Evolutionary conservation across 1,284 basidiomycete species (phyloP), one percentile per base, ranked within the genome.

Genomic region (Peniophora sp.): DNA sequence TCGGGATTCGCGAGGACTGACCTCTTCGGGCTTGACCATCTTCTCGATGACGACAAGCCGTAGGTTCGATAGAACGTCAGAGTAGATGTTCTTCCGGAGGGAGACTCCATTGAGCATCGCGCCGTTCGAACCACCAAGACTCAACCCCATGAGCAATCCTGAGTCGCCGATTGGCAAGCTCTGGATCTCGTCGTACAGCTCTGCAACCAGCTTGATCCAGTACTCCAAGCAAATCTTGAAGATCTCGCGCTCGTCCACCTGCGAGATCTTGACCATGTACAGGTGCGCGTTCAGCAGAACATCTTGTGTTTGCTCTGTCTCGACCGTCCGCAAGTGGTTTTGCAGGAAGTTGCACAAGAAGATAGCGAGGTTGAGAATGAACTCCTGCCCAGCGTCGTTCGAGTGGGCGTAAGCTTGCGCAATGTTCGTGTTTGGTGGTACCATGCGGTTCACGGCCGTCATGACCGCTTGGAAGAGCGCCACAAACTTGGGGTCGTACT

Each of bases 11-110:
- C 12, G 27, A 11, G 18, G 15, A 67, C 80, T 54, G 55, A 93
- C 93, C 80, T 99, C 97, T 68, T 99, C 97, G 11, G 97, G 97
- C 70, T 99, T 99, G 60, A 98, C 97, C 97, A 99, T 99, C 63
- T 93, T 85, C 70, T 98, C 96, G 60, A 99, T 97, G 68, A 99
- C 94, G 47, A 99, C 96, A 55, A 99, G 71, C 37, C 97, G 83
- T 57, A 99, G 69, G 66, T 99, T 98, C 47, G 91, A 95, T 52
- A 99, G 74, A 24, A 99, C 93, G 60, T 97, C 93, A 57, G 86
- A 83, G 67, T 97, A 97, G 61, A 96, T 90, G 66, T 92, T 94
- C 76, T 98, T 97, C 60, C 97, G 75, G 59, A 97, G 65, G 3
- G 86, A 81, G 67, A 89, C 83, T 37, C 85, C 84, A 55, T 82